Base-by-base conservation (phyloP, 83 land plant genomes). In the Thuja plicata region DNA sequence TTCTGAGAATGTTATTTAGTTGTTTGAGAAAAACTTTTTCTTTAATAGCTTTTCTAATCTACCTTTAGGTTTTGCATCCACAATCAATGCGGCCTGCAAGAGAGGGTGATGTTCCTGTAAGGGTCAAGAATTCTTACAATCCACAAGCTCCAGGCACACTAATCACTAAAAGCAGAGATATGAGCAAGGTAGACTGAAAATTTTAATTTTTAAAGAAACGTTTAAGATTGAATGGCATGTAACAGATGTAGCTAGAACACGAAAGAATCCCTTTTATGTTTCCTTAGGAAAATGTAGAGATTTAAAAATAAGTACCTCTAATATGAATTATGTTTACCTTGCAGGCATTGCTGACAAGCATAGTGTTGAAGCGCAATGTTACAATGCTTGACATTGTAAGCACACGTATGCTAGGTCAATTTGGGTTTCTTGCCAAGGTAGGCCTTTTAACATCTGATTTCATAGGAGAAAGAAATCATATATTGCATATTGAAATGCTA, bases 311-410 rank as follows among this genome's bases (percentile, higher is more conserved):
- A 62, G 24, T 35, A 7, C 50, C 38, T 5, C 40, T 86, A 48
- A 13, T 83, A 55, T 54, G 15, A 86, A 46, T 30, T 73, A 3
- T 40, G 43, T 89, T 60, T 88, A n/a, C 85, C 24, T 50, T 83
- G 27, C 95, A 98, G 99, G 95, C 95, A 79, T 90, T 94, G 66
- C 90, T 98, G 79, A 98, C 99, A 34, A 98, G 99, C 89, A 97
- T 98, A 32, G 99, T 98, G 43, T 81, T 98, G 92, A 98, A 98
- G 88, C 88, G 95, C 50, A 96, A 98, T 92, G 93, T 98, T 35
- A 98, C 99, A 76, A 96, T 98, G 99, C 90, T 98, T 92, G 99
- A 98, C 91, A 98, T 98, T 74, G 97, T 95, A 71, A 98, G 99
- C 95, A 97, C 99, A 24, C 88, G 99, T 79, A 98, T 98, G 99